phyloP scores from a whole-genome alignment of 768 basidiomycete species.

The Melanogaster broomeanus region DNA sequence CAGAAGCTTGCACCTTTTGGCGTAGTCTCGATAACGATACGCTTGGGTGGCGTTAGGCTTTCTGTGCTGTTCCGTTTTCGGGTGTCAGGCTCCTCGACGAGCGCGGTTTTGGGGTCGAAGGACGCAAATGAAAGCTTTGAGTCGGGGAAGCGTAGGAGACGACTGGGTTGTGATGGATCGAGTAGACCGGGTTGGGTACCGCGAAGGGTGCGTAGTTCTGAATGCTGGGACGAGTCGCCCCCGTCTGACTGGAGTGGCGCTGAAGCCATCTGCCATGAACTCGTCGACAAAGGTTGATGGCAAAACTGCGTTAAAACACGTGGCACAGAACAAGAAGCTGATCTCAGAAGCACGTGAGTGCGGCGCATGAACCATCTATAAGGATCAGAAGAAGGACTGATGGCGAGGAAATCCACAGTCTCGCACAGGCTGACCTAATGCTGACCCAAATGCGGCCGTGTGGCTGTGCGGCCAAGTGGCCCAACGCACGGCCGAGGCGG shows the following conservation, averaged over 20 bases:
- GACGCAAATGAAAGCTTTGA: constrained; percentile 70
- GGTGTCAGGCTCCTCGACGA: constrained; percentile 40
- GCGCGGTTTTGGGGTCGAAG: constrained; percentile 71
- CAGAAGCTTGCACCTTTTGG: constrained; percentile 59
- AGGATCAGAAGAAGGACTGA: too few species aligned
- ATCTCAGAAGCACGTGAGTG: background rate
- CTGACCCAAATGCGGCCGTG: too few species aligned
- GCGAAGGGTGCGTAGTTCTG: constrained; percentile 17
- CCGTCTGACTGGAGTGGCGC: constrained; percentile 1
- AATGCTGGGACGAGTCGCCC: constrained; percentile 7
- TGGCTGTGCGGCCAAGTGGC: too few species aligned
- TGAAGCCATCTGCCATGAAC: constrained; percentile 15
- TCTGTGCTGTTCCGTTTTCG: constrained; percentile 46
- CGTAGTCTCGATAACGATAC: constrained; percentile 71
- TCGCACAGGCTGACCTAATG: too few species aligned
- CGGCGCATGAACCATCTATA: too few species aligned
- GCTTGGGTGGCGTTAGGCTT: constrained; percentile 59
- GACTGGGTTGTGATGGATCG: constrained; percentile 60
- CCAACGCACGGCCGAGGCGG: too few species aligned
- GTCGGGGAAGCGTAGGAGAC: constrained; percentile 60
- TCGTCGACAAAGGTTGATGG: background rate
- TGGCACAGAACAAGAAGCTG: constrained; percentile 1
- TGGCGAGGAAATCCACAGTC: too few species aligned
- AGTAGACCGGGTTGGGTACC: constrained; percentile 64
- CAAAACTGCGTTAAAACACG: background rate